phyloP scores from a whole-genome alignment of 441 rosid species.

The Flueggea neowawraea region DNA sequence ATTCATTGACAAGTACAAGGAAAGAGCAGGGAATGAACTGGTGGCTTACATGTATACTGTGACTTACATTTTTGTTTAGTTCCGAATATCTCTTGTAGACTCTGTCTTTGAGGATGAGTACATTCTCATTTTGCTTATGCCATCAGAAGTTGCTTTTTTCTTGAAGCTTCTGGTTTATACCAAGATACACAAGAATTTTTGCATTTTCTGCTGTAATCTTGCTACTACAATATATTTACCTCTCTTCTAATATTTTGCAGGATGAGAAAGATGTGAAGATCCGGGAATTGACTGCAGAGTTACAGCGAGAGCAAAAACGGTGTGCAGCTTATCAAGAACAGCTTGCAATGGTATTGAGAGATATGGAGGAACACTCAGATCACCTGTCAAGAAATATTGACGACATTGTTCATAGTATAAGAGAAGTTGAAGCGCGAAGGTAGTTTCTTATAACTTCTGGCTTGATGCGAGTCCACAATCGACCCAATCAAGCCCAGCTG shows the following conservation, averaged over 20 bases:
- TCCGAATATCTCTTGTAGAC: not conserved
- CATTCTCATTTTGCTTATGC: too few relatives aligned
- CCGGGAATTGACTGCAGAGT: slow-evolving; percentile 27
- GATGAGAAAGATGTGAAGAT: slow-evolving; percentile 45
- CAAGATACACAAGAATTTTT: too few relatives aligned
- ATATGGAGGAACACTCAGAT: slow-evolving; percentile 63
- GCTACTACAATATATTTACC: not conserved
- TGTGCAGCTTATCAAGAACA: slow-evolving; percentile 54
- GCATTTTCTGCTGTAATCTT: not conserved
- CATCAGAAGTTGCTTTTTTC: too few relatives aligned
- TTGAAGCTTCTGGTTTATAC: too few relatives aligned
- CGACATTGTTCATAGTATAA: slow-evolving; percentile 48
- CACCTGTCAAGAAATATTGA: slow-evolving; percentile 51
- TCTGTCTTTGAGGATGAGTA: too few relatives aligned
- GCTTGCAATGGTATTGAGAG: slow-evolving; percentile 47
- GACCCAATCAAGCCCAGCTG: too few relatives aligned
- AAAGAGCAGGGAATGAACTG: too few relatives aligned
- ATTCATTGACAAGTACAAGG: too few relatives aligned
- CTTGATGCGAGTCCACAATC: too few relatives aligned
- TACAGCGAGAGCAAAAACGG: slow-evolving; percentile 56
- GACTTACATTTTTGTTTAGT: not conserved
- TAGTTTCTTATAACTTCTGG: slow-evolving; percentile 9
- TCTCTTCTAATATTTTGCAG: slow-evolving; percentile 17
- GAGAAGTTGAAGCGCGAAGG: slow-evolving; percentile 46
- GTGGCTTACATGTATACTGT: too few relatives aligned